These are phyloP conservation scores for Talaromyces liani DNA, from an alignment of 495 filamentous ascomycete species.

Conservation along the genomic window DNA sequence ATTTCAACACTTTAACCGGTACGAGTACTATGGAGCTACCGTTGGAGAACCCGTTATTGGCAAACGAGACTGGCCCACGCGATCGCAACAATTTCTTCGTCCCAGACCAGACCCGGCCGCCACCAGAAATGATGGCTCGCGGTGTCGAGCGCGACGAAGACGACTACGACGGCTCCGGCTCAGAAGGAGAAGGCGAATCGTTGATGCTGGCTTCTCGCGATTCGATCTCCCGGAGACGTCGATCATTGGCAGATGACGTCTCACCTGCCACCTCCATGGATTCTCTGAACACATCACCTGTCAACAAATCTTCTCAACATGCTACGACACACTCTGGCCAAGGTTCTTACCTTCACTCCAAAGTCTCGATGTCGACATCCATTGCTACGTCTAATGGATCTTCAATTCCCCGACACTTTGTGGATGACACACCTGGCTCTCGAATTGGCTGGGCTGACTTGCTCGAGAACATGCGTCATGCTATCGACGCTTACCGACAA, in stretches of 20 bases:
- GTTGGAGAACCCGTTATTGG: conserved; percentile 76
- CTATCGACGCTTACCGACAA: conserved; percentile 81
- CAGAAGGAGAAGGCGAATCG: conserved; percentile 71
- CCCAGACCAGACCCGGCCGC: conserved; percentile 83
- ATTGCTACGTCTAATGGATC: conserved; percentile 52
- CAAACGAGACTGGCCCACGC: conserved; percentile 74
- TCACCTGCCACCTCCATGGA: conserved; percentile 91
- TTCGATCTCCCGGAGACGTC: conserved; percentile 50
- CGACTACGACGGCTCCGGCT: conserved; percentile 79
- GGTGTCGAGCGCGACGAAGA: conserved; percentile 79
- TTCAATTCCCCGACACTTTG: conserved; percentile 69
- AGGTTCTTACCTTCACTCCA: not conserved
- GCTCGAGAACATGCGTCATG: conserved; percentile 81
- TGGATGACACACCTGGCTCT: conserved; percentile 69
- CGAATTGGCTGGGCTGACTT: conserved; percentile 82
- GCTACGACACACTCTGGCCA: not conserved
- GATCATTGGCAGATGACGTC: conserved; percentile 64
- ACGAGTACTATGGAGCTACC: conserved; percentile 90
- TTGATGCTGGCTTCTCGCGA: conserved; percentile 53
- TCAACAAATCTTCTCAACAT: conserved; percentile 29
- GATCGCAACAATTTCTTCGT: conserved; percentile 83
- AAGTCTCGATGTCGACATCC: conserved; percentile 11
- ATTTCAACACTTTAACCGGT: conserved; percentile 94
- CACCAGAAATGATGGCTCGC: conserved; percentile 84
- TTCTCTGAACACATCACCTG: conserved; percentile 59